A percentile compares a stretch with the other conserved stretches of the same genome.
Evolutionary conservation across 1,284 basidiomycete species (phyloP).

Genomic region (Ustilago hordei): DNA sequence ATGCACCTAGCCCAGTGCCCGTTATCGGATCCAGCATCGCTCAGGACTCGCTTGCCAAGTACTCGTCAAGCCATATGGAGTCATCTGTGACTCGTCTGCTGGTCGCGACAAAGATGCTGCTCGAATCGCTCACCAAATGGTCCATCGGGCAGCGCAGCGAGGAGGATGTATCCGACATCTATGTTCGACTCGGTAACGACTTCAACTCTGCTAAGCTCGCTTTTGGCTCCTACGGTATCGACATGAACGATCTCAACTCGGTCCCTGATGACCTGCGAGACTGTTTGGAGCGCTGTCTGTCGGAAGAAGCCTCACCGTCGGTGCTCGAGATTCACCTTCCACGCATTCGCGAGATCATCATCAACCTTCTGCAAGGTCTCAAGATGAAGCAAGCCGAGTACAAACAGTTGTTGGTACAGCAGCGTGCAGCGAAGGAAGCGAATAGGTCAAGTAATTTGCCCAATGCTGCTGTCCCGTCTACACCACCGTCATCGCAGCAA

Average conservation of each 20-base stretch:
- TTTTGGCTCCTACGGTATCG: slow-evolving; percentile 85
- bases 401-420: slow-evolving; percentile 63
- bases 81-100: slow-evolving; percentile 91
- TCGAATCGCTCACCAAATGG: slow-evolving; percentile 85
- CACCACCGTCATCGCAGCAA: slow-evolving; percentile 13
- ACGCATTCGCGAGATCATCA: slow-evolving; percentile 91
- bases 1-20: slow-evolving; percentile 15
- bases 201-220: slow-evolving; percentile 93
- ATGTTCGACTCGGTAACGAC: slow-evolving; percentile 95
- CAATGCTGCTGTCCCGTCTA: slow-evolving; percentile 16
- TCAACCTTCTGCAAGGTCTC: slow-evolving; percentile 88
- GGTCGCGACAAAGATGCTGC: slow-evolving; percentile 92
- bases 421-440: slow-evolving; percentile 41
- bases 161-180: slow-evolving; percentile 90
- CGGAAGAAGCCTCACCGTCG: slow-evolving; percentile 86
- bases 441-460: slow-evolving; percentile 29
- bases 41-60: slow-evolving; percentile 35
- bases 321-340: slow-evolving; percentile 92
- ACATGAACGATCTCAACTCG: slow-evolving; percentile 88
- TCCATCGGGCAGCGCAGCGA: slow-evolving; percentile 78
- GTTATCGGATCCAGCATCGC: slow-evolving; percentile 13
- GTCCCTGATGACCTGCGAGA: slow-evolving; percentile 89
- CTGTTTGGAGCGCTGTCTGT: slow-evolving; percentile 88
- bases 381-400: slow-evolving; percentile 89
- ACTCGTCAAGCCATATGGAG: slow-evolving; percentile 75